Base-by-base conservation (phyloP, 331 rosid species). In the Dryas integrifolia region DNA sequence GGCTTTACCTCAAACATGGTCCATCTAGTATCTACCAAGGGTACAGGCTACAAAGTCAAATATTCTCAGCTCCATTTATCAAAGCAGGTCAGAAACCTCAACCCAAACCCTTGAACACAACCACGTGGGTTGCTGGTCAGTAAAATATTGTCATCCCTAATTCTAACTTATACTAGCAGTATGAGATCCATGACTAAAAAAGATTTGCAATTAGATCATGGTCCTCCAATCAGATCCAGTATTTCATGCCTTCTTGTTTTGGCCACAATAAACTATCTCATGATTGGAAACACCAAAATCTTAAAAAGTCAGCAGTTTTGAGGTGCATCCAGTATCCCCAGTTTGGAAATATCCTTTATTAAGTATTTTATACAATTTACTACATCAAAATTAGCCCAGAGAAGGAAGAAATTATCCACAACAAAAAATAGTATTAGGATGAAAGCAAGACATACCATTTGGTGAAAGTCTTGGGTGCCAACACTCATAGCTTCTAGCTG, bases 381-480 rank as follows among this genome's bases (percentile, higher is more conserved):
- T 26, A 59, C 40, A 45, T 12, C 52, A 11, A 45, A 65, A 45
- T 44, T 35, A 21, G 44, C 44, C 26, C 55, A 65, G 40, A 43
- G 18, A 44, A 65, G 9, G 30, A 21, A 24, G 26, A 8, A 35
- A 26, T 21, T n/a, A 13, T 12, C 6, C 44, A 67, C 2, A 30
- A 35, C 41, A 3, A 5, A 50, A 38, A 38, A n/a, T 9, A n/a
- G 46, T 38, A 3, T 15, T 50, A 51, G 64, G 38, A 47, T 18
- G 56, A 49, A 14, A 59, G 71, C 58, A 63, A 65, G 69, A 68
- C 92, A 73, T 86, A 92, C 96, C 95, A 84, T 61, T 48, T 82
- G 86, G 70, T 84, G 82, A 81, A 88, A 83, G 63, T 84, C 92
- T 72, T 81, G 86, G 6, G 41, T 56, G 58, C 78, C 74, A 48